Evolutionary conservation across 2,329 filamentous ascomycete species (phyloP), one percentile per base, ranked within the genome.

Genomic region (Hansfordia pulvinata): DNA sequence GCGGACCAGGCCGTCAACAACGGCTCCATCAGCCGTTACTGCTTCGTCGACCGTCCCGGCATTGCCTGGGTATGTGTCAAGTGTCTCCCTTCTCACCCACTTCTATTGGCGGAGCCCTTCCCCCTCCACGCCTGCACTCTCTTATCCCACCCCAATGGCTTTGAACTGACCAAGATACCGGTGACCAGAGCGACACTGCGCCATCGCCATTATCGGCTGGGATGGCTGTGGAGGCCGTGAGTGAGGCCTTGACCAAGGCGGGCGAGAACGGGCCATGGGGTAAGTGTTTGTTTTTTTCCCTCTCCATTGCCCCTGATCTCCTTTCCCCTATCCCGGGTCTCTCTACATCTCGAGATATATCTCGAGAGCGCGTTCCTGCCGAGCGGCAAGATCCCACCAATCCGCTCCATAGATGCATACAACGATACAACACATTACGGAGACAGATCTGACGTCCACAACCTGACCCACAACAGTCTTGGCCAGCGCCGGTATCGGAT

Each of bases 11-110:
- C 80, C 2, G 61, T 85, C 36, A 62, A 72, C 36, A 90, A 90
- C 41, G 82, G 83, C 20, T 81, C 78, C 23, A 90, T 98, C 40
- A 60, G 64, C 30, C 75, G 88, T 32, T 96, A 93, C 57, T 98
- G 90, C 62, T 94, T 93, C 52, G 86, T 83, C 47, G 90, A 98
- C 48, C 78, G 90, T 13, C 90, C 90, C 1, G 90, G 90, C 2
- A 69, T 88, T 30, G 88, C 69, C 6, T 93, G 84, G 76, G 55
- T 59, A 39, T 41, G 54, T 43, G 53, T 43, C 6, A n/a, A n/a
- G n/a, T n/a, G n/a, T n/a, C n/a, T 6, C 20, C 6, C n/a, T 18
- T 6, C 2, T 17, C 10, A 20, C 13, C 12, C 8, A 5, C 15
- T 12, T 24, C n/a, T n/a, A n/a, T n/a, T n/a, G n/a, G n/a, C n/a